Percentiles rank a stretch among this genome's conserved stretches.
Conservation (phyloP, 345 rosid species). For the Geranium rotundifolium region DNA sequence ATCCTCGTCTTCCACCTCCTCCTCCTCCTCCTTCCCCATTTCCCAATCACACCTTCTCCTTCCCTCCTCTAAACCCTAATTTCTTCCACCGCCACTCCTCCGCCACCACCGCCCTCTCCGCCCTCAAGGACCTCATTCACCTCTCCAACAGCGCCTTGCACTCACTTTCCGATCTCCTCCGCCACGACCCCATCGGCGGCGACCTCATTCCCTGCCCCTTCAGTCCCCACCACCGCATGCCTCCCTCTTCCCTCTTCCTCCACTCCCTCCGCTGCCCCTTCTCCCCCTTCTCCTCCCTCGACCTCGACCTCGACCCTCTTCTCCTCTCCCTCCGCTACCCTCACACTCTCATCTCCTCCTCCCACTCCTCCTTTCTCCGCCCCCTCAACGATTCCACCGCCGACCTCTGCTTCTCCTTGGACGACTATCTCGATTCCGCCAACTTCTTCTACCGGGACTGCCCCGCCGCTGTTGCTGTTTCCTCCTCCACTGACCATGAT, state of each 20-base stretch:
- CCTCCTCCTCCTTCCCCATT: conserved; percentile 1
- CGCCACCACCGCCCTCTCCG: conserved; percentile 17
- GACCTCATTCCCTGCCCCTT: conserved; percentile 40
- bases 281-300: conserved; percentile 8
- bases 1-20: too few species aligned
- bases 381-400: conserved; percentile 10
- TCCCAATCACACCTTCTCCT: not conserved
- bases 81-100: conserved; percentile 1
- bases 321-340: conserved; percentile 34
- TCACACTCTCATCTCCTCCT: conserved; percentile 23
- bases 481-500: conserved; percentile 24
- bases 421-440: conserved; percentile 26
- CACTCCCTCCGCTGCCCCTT: conserved; percentile 65
- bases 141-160: conserved; percentile 28
- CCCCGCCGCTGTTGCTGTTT: conserved; percentile 58
- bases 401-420: conserved; percentile 44
- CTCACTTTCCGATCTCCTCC: conserved; percentile 18
- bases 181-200: conserved; percentile 8
- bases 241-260: conserved; percentile 55
- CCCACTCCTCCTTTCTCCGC: conserved; percentile 8
- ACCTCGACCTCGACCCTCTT: conserved; percentile 19
- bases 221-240: conserved; percentile 56
- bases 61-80: conserved; percentile 15
- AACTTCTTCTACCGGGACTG: conserved; percentile 56
- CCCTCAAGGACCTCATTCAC: conserved; percentile 31